Evolutionary conservation across 768 basidiomycete species (phyloP).

Genomic region (Suillus brevipes): DNA sequence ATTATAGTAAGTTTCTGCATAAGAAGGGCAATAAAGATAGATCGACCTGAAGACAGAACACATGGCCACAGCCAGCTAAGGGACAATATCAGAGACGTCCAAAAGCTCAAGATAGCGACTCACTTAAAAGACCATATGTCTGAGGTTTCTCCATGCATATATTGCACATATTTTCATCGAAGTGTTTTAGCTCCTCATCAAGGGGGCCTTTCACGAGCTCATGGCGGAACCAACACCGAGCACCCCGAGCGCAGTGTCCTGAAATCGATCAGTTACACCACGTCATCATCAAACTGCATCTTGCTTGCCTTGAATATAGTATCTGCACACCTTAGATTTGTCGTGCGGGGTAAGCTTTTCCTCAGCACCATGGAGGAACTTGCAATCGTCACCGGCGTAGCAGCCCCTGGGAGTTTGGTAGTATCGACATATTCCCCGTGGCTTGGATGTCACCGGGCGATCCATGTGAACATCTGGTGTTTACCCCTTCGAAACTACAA

Average conservation of each 20-base stretch:
- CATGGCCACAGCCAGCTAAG: constrained; percentile 70
- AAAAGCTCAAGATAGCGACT: constrained; percentile 14
- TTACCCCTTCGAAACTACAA: background rate
- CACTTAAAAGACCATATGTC: constrained; percentile 69
- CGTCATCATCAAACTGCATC: background rate
- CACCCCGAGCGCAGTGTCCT: constrained; percentile 75
- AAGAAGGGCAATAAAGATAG: background rate
- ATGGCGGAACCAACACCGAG: constrained; percentile 77
- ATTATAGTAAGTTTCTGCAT: constrained; percentile 9
- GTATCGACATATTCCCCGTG: constrained; percentile 71
- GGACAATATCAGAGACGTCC: constrained; percentile 4
- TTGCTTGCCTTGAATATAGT: constrained; percentile 55
- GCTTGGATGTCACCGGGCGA: constrained; percentile 67
- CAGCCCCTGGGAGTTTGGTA: constrained; percentile 67
- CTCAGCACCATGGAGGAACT: constrained; percentile 67
- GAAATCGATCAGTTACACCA: constrained; percentile 5
- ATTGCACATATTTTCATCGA: constrained; percentile 56
- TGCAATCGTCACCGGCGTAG: constrained; percentile 67
- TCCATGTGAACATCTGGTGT: constrained; percentile 33
- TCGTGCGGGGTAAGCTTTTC: constrained; percentile 66
- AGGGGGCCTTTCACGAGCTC: constrained; percentile 25
- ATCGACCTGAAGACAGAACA: constrained; percentile 72
- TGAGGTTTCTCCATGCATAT: constrained; percentile 76
- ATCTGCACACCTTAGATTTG: constrained; percentile 67
- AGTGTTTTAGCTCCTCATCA: constrained; percentile 25